Percentiles rank a stretch among this genome's conserved stretches.
phyloP scores from a whole-genome alignment of 345 rosid genomes.

The Populus nigra region DNA sequence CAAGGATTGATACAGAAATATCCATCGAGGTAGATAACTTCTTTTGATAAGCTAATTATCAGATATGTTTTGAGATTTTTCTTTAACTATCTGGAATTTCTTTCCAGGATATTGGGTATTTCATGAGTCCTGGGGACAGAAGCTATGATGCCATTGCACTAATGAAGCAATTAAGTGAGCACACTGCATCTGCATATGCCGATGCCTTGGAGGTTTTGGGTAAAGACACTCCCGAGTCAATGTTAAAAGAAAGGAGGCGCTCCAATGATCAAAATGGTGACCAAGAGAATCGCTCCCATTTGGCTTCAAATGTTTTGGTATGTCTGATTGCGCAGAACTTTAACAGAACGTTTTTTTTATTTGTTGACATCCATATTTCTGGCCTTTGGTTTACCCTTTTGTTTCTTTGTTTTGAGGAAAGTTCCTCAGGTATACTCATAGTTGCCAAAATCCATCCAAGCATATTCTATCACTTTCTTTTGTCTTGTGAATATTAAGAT shows the following conservation, averaged over 20 bases:
- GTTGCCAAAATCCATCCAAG: not conserved
- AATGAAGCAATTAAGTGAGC: conserved; percentile 88
- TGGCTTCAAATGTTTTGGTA: conserved; percentile 48
- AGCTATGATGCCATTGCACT: conserved; percentile 90
- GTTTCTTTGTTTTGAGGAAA: no score
- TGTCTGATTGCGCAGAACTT: conserved; percentile 7
- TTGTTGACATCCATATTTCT: no score
- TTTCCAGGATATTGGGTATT: conserved; percentile 81
- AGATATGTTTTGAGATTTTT: not conserved
- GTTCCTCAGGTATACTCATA: not conserved
- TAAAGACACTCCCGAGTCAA: conserved; percentile 59
- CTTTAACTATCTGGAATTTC: not conserved
- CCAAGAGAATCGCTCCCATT: conserved; percentile 46
- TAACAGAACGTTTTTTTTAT: not conserved
- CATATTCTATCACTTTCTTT: not conserved
- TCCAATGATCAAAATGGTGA: conserved; percentile 31
- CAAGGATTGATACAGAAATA: conserved; percentile 78
- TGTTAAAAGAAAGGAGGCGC: conserved; percentile 44
- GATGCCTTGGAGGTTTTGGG: conserved; percentile 92
- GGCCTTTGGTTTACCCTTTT: no score
- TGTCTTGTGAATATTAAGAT: not conserved
- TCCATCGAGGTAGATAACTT: conserved; percentile 67
- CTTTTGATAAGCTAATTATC: not conserved
- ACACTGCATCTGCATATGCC: conserved; percentile 78
- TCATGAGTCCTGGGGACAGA: conserved; percentile 82